phyloP scores from a whole-genome alignment of 768 basidiomycete species.

The Termitomyces sp. region DNA sequence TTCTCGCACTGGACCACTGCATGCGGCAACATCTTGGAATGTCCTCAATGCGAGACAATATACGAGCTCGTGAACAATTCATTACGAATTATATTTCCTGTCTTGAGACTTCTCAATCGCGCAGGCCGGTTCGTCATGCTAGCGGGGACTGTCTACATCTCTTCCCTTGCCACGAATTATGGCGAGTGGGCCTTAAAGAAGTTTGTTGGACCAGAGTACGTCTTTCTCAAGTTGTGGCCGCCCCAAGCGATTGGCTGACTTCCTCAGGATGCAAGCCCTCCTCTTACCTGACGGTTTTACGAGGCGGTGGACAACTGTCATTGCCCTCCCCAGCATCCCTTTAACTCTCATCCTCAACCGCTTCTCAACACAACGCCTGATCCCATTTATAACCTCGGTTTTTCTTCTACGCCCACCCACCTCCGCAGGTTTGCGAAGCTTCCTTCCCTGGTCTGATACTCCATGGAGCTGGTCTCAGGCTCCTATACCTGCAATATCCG shows the following conservation, averaged over 20 bases:
- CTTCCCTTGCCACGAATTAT: slow-evolving; percentile 52
- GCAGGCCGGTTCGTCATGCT: slow-evolving; percentile 49
- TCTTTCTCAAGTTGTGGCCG: slow-evolving; percentile 2
- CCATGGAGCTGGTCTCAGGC: slow-evolving; percentile 36
- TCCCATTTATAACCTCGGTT: slow-evolving; percentile 29
- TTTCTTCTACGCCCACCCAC: slow-evolving; percentile 32
- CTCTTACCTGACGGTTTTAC: slow-evolving; percentile 61
- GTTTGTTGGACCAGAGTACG: slow-evolving; percentile 64
- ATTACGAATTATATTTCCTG: slow-evolving; percentile 44
- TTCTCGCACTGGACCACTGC: slow-evolving; percentile 44
- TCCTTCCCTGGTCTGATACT: slow-evolving; percentile 13
- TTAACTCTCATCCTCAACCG: slow-evolving; percentile 60
- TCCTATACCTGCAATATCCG: slow-evolving; percentile 51
- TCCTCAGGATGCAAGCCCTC: slow-evolving; percentile 50
- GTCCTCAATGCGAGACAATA: slow-evolving; percentile 65
- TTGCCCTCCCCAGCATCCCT: slow-evolving; percentile 41
- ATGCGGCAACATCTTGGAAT: slow-evolving; percentile 64
- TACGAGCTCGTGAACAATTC: slow-evolving; percentile 67
- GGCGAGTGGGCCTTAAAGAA: slow-evolving; percentile 66
- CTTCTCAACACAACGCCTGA: slow-evolving; percentile 28
- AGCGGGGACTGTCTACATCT: slow-evolving; percentile 39
- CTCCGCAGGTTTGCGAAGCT: slow-evolving; percentile 25
- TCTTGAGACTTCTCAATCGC: slow-evolving; percentile 47
- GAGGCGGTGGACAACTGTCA: slow-evolving; percentile 69
- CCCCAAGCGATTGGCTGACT: background rate